Base-by-base conservation (phyloP, 2,329 filamentous ascomycete genomes). In the Penicillium psychrosexuale region DNA sequence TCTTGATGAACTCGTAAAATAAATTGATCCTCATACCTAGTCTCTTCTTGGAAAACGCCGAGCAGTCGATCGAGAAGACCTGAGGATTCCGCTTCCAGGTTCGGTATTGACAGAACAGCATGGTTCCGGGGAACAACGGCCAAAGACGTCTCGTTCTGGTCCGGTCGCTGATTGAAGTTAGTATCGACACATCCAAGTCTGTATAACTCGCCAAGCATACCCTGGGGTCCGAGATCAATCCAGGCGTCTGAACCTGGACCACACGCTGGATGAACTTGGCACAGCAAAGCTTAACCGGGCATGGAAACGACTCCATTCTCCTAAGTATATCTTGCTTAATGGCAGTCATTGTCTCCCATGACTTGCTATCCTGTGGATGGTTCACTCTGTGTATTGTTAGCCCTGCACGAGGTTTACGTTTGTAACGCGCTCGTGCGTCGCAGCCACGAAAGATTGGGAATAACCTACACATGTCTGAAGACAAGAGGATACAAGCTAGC, bases 221-320 rank as follows among this genome's bases (percentile, higher is more conserved):
- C 78, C 90, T 86, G 63, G 89, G 88, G 69, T 97, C 93, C 53
- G 85, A 80, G 63, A 90, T 89, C 55, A 87, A 77, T 44, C 90
- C 90, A n/a, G 87, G 86, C 11, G 91, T 97, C 74, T 99, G 93
- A 17, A 91, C 90, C 62, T 97, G 83, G 42, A 99, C 89, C 42
- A 97, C 90, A 60, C 90, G 86, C 77, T 99, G 93, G 36, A 91
- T 88, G 73, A 99, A 99, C 75, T 99, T 99, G 81, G 97, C 88
- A 77, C 94, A 97, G 79, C 91, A 96, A 72, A 97, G 87, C 66
- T 87, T 87, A 60, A 97, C 84, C 3, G 90, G 88, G 12, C 87
- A 82, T 13, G 84, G 78, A 17, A 90, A 87, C 40, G 80, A 83
- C 65, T 97, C 93, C 93, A 95, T 97, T 67, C 94, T 85, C 56